Percentiles rank a stretch among this genome's conserved stretches.
Evolutionary conservation across 805 yeast genomes (phyloP).

Genomic region (Wickerhamiella spandovensis): DNA sequence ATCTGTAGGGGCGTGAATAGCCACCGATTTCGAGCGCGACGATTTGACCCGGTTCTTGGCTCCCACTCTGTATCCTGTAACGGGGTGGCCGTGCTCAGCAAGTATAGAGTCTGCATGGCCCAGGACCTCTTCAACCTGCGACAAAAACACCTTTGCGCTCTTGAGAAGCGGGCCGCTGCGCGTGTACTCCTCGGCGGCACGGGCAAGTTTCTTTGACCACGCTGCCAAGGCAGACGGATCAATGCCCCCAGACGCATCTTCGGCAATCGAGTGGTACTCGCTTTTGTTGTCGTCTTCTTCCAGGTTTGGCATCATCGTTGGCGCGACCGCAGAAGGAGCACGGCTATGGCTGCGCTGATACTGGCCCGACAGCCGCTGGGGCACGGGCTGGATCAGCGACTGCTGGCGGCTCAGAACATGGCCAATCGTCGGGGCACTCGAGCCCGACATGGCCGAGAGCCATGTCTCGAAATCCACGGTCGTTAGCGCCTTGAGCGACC

Average conservation of each 20-base stretch:
- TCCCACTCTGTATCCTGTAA: background rate
- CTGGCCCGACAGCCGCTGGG: background rate
- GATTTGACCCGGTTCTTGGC: background rate
- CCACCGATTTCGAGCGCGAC: background rate
- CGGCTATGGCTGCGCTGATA: background rate
- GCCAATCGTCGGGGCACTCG: conserved; percentile 9
- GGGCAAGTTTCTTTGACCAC: background rate
- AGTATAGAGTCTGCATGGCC: background rate
- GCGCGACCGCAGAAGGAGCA: background rate
- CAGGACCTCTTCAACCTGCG: background rate
- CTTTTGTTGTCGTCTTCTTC: background rate
- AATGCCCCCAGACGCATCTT: background rate
- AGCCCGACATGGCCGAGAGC: conserved; percentile 62
- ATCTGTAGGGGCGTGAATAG: background rate
- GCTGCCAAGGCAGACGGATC: background rate
- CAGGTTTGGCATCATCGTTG: background rate
- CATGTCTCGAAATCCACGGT: conserved; percentile 61
- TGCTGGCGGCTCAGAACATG: conserved; percentile 5
- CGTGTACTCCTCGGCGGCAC: background rate
- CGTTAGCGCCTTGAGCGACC: conserved; percentile 68
- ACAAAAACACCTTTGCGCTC: background rate
- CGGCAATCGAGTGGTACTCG: background rate
- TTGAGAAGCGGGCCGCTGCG: background rate
- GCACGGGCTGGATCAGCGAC: background rate
- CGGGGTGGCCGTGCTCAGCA: background rate